A percentile compares a stretch with the other conserved stretches of the same genome.
phyloP scores from a whole-genome alignment of 2,329 filamentous ascomycete species.

The Nectriaceae sp. region DNA sequence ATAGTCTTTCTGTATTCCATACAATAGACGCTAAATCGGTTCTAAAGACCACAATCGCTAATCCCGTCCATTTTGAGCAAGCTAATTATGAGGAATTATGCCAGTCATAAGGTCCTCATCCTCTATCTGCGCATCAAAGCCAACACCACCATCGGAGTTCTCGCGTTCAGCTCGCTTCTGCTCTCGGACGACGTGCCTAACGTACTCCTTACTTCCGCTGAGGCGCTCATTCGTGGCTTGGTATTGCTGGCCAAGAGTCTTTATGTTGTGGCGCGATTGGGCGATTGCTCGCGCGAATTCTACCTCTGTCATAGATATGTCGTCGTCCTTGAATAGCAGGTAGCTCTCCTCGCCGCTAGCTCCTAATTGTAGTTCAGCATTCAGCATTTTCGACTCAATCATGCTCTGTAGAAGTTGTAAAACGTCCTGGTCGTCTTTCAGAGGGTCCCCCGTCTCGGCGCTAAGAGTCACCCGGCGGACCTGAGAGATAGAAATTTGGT shows the following conservation, averaged over 20 bases:
- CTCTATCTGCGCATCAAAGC: conserved; percentile 52
- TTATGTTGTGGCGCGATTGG: conserved; percentile 43
- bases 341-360: conserved; percentile 45
- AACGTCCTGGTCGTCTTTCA: conserved; percentile 46
- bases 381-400: conserved; percentile 56
- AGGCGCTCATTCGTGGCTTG: conserved; percentile 56
- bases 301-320: conserved; percentile 48
- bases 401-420: conserved; percentile 53
- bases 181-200: conserved; percentile 49
- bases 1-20: neutral
- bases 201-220: conserved; percentile 57
- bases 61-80: neutral
- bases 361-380: conserved; percentile 52
- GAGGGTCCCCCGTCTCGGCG: conserved; percentile 51
- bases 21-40: neutral
- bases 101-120: conserved; percentile 65
- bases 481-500: conserved; percentile 56
- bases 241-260: conserved; percentile 49
- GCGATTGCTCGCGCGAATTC: conserved; percentile 53
- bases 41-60: neutral
- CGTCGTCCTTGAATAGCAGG: conserved; percentile 51
- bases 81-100: conserved; percentile 26
- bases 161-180: conserved; percentile 50
- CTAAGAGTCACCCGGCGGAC: conserved; percentile 53
- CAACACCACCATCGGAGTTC: conserved; percentile 33